A percentile compares a stretch with the other conserved stretches of the same genome.
Evolutionary conservation across 1,284 basidiomycete genomes (phyloP).

Genomic region (Amylostereum chailletii): DNA sequence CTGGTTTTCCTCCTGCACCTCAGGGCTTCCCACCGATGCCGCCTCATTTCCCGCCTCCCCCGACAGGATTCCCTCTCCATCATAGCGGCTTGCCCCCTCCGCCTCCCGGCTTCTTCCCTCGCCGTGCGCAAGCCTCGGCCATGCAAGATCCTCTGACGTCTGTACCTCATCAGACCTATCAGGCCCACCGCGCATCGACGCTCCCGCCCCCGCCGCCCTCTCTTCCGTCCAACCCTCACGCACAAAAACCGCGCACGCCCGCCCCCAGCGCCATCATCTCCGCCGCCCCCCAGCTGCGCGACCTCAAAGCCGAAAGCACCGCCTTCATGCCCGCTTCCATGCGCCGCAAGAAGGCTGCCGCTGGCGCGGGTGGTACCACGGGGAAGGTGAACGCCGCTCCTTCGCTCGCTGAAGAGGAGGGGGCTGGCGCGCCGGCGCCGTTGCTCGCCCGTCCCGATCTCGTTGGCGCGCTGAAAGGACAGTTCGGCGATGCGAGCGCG

Average conservation of each 20-base stretch:
- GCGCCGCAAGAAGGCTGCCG: conserved; percentile 47
- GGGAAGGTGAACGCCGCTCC: conserved; percentile 51
- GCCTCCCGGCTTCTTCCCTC: conserved; percentile 53
- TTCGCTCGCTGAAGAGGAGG: conserved; percentile 24
- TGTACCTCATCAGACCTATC: conserved; percentile 58
- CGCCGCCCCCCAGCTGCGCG: conserved; percentile 78
- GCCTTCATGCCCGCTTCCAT: conserved; percentile 75
- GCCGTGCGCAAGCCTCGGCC: conserved; percentile 35
- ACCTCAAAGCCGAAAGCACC: conserved; percentile 88
- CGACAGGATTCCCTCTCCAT: conserved; percentile 15
- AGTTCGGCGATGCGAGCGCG: conserved; percentile 38
- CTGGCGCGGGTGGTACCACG: conserved; percentile 18
- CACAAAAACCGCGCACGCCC: conserved; percentile 14
- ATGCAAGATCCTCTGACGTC: conserved; percentile 59
- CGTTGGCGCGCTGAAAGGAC: conserved; percentile 48
- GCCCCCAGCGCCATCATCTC: conserved; percentile 59
- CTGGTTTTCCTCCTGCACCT: conserved; percentile 19
- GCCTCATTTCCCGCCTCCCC: conserved; percentile 7
- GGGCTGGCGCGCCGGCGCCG: conserved; percentile 16
- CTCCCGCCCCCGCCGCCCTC: conserved; percentile 16
- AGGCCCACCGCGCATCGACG: conserved; percentile 34
- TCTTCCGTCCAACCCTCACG: conserved; percentile 15
- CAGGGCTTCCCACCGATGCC: conserved; percentile 20
- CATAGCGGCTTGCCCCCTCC: conserved; percentile 28
- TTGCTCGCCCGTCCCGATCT: conserved; percentile 51